Base-by-base conservation (phyloP, 1,284 basidiomycete species). In the Rhodotorula sp. region DNA sequence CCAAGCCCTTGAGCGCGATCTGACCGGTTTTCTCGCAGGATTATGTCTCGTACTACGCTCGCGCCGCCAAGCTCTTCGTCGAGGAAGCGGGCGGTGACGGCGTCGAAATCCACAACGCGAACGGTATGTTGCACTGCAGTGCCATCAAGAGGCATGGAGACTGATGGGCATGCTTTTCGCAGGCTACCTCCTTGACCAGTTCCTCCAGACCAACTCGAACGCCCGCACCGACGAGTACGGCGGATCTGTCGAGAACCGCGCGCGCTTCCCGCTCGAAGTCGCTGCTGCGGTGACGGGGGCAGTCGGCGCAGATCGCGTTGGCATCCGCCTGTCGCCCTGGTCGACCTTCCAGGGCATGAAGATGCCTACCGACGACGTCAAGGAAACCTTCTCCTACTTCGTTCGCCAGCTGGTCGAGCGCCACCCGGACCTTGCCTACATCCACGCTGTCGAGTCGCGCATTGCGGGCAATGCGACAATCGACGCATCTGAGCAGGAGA, bases 71-170 rank as follows among this genome's bases (percentile, higher is more conserved):
- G 17, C 85, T 86, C 68, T 87, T 87, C 5, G 84, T 86, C 60
- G 55, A 75, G 55, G 82, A 84, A 76, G 87, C 88, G 41, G 88
- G 88, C 0, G 88, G 89, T 74, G 88, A 90, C 75, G 88, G 88
- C 48, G 85, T 89, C 46, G 88, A 90, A 84, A 84, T 84, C 76
- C 87, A 88, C 54, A 87, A 87, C 0, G 88, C 88, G 74, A 88
- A 89, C 76, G 87, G 88, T 49, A 85, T 88, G 48, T 34, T 34
- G 34, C 34, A 34, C 5, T 34, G 34, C 5, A 34, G 34, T 34
- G 34, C 34, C 87, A 14, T 46, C 8, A 21, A 12, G 12, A 19
- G 4, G 34, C 34, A 2, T 13, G 7, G 34, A 27, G 1, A 13
- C 50, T 44, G 41, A 52, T 21, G 34, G 3, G n/a, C 3, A 41